Base-by-base conservation (phyloP, 2,329 filamentous ascomycete species). In the Paecilomyces variotii region DNA sequence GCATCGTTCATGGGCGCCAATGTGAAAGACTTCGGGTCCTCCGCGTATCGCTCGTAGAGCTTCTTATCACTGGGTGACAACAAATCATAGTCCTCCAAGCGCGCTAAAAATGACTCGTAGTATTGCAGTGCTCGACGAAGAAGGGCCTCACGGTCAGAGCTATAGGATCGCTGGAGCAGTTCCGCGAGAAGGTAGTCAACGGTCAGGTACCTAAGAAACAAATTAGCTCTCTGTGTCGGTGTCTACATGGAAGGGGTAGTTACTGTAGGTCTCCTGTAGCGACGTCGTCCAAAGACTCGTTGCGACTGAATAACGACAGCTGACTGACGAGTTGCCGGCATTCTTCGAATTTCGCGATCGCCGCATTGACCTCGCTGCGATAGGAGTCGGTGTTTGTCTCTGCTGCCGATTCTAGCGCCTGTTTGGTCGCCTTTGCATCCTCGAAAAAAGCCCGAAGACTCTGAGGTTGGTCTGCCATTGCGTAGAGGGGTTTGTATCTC, bases 221-320 rank as follows among this genome's bases (percentile, higher is more conserved):
- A 35, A 59, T 73, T 61, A 72, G 69, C 55, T 9, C 49, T 51
- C 45, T 11, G 51, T 14, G 11, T 6, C 11, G 11, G 53, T 32
- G 55, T 35, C 14, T 24, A 34, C 45, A 35, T 53, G 49, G 53
- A 65, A 74, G 60, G n/a, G 5, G 4, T 14, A 19, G 14, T 9
- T 78, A 96, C 76, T 91, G 90, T 32, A 99, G 77, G 68, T 96
- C 87, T n/a, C 83, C 81, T 1, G 93, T 95, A 12, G 89, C 80
- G 32, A 97, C 78, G 76, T 99, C 94, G 61, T 99, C 94, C 45
- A 93, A 75, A 0, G 84, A 83, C 74, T 99, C 94, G 74, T 99
- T 99, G 35, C 86, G 81, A 65, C 91, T 96, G 82, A 97, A 97
- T 56, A 99, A 80, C 0, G 89, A 87, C 27, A 94, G 80, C 60